A percentile compares a stretch with the other conserved stretches of the same genome.
phyloP scores from a whole-genome alignment of 768 basidiomycete species.

The Psilocybe tampanensis region DNA sequence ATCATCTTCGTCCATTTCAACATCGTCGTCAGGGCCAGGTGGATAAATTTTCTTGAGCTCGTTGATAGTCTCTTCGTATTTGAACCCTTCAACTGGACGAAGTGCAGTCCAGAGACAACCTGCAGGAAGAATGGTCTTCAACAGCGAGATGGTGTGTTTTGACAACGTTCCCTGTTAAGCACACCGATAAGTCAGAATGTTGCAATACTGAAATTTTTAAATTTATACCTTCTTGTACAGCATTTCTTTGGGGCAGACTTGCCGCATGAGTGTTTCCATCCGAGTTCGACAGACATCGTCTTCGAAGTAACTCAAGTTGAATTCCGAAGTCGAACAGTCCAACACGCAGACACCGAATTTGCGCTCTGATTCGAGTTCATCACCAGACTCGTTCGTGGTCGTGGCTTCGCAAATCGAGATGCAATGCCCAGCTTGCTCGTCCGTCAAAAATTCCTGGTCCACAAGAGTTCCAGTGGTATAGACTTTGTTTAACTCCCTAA shows the following conservation, averaged over 20 bases:
- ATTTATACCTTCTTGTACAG: conserved; percentile 77
- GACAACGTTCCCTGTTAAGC: conserved; percentile 77
- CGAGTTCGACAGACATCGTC: conserved; percentile 93
- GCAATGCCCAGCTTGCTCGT: conserved; percentile 96
- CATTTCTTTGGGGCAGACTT: conserved; percentile 90
- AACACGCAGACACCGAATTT: conserved; percentile 89
- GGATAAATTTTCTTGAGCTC: conserved; percentile 73
- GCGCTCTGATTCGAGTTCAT: conserved; percentile 39
- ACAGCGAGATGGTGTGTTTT: conserved; percentile 75
- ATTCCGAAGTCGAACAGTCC: conserved; percentile 95
- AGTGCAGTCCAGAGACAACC: conserved; percentile 90
- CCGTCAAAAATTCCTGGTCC: conserved; percentile 83
- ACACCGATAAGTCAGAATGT: not conserved
- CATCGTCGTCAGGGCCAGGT: conserved; percentile 37
- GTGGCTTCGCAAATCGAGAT: conserved; percentile 79
- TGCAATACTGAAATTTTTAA: not conserved
- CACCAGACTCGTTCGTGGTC: conserved; percentile 27
- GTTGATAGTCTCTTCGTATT: conserved; percentile 68
- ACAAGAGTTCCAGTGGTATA: conserved; percentile 96
- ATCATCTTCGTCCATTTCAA: conserved; percentile 32
- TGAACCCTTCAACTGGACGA: conserved; percentile 79
- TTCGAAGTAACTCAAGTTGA: conserved; percentile 85
- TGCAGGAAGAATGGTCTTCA: conserved; percentile 79
- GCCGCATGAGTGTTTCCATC: conserved; percentile 91
- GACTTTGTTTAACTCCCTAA: conserved; percentile 91